Conservation (phyloP, 2,329 filamentous ascomycete species). For the Periglandula ipomoeae region DNA sequence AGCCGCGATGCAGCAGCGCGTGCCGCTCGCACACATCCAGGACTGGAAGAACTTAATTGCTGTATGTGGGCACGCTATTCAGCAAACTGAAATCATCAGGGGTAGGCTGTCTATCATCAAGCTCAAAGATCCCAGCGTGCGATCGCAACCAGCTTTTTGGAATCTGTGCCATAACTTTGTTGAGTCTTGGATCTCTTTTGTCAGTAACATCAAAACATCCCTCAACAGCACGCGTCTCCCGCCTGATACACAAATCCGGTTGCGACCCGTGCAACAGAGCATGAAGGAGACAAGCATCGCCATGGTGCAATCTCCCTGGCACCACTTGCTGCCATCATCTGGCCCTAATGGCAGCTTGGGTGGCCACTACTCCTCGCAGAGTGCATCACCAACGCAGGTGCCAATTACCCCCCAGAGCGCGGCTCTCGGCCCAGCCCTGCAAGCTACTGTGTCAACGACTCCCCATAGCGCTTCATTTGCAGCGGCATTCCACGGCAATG, state of each 20-base stretch:
- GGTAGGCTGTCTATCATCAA: conserved; percentile 69
- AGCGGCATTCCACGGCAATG: conserved; percentile 44
- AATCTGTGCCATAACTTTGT: conserved; percentile 67
- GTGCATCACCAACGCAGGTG: conserved; percentile 23
- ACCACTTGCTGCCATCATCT: conserved; percentile 28
- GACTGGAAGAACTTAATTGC: conserved; percentile 63
- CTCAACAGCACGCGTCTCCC: conserved; percentile 45
- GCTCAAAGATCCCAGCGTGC: conserved; percentile 70
- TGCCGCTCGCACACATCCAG: conserved; percentile 49
- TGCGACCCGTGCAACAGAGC: conserved; percentile 72
- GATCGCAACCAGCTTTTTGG: conserved; percentile 55
- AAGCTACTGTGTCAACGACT: conserved; percentile 75
- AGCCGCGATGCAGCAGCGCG: conserved; percentile 50
- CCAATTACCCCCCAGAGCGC: conserved; percentile 87
- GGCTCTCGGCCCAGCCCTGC: conserved; percentile 79
- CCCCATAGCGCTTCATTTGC: conserved; percentile 50
- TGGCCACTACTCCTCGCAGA: conserved; percentile 15
- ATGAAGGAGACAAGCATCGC: conserved; percentile 71
- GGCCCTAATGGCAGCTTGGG: conserved; percentile 12
- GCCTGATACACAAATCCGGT: conserved; percentile 60
- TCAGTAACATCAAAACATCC: conserved; percentile 46
- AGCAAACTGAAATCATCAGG: conserved; percentile 65
- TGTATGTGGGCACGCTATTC: conserved; percentile 60
- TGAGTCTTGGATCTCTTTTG: conserved; percentile 59
- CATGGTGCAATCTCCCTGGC: conserved; percentile 55